Evolutionary conservation across 2,329 filamentous ascomycete genomes (phyloP), one percentile per base, ranked within the genome.

Genomic region (Biscogniauxia sp.): DNA sequence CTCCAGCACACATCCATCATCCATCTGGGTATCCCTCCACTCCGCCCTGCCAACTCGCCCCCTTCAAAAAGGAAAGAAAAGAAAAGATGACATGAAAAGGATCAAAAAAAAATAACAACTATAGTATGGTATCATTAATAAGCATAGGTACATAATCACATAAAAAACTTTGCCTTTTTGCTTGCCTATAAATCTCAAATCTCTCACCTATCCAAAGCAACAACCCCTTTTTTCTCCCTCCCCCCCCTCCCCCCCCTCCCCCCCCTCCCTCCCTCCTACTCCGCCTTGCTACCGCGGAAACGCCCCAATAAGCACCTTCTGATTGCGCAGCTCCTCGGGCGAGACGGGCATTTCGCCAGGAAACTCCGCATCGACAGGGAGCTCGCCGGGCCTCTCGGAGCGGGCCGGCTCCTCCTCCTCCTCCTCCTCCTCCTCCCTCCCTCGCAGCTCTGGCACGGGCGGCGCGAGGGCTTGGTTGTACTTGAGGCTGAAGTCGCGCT

Each of bases 271-370:
- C n/a, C n/a, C n/a, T n/a, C n/a, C n/a, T n/a, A n/a, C n/a, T 37
- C 9, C 13, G 3, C 37, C 37, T 20, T 26, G 20, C 53, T 60
- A 59, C 49, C 64, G 61, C 37, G 64, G 62, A 28, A 64, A 64
- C 26, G 60, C 20, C 25, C 58, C 62, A 20, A 66, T 62, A 20
- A 66, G 56, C 20, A 66, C 62, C 50, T 66, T 66, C 45, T 66
- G 64, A 23, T 66, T 66, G 41, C 64, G 57, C 1, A 60, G 62
- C 7, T 66, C 64, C 41, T 66, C 64, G 19, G 64, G 64, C 19
- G 64, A 62, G 11, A 66, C 60, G 13, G 11, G 13, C 37, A 45
- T 45, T 13, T 45, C 37, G 15, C 11, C 37, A 3, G 37, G 37
- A 13, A 17, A 45, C 37, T 17, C 15, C 37, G 37, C 13, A 13